These are phyloP conservation scores for Xylaria castorea DNA, from an alignment of 495 filamentous ascomycete genomes.

Conservation along the genomic window DNA sequence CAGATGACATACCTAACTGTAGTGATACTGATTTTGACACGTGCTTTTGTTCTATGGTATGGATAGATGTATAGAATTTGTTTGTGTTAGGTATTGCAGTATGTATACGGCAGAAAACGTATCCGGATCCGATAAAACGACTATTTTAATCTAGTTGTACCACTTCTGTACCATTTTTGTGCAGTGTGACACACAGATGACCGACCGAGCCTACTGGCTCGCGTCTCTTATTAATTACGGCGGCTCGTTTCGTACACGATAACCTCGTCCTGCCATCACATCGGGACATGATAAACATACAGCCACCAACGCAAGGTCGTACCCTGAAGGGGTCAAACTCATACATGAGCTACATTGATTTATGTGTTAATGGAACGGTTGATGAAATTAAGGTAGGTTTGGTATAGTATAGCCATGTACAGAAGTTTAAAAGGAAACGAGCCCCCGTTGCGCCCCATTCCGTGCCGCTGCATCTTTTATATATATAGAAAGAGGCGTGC, in stretches of 20 bases:
- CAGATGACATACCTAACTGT: neutral
- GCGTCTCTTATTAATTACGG: neutral
- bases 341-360: neutral
- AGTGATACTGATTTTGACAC: neutral
- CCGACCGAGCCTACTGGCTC: neutral
- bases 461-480: constrained; percentile 19
- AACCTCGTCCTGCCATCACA: neutral
- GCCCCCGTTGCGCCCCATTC: constrained; percentile 10
- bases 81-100: neutral
- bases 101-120: neutral
- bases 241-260: neutral
- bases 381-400: constrained; percentile 22
- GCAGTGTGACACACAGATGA: neutral
- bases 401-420: constrained; percentile 25
- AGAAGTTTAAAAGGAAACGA: constrained; percentile 16
- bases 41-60: neutral
- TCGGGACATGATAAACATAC: neutral
- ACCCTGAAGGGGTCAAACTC: neutral
- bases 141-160: neutral
- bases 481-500: constrained; percentile 21
- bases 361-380: neutral
- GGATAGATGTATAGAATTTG: neutral
- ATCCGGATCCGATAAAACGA: neutral
- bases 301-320: neutral
- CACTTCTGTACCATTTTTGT: neutral